Evolutionary conservation across 1,284 basidiomycete genomes (phyloP).

Genomic region (Quambalaria eucalypti): DNA sequence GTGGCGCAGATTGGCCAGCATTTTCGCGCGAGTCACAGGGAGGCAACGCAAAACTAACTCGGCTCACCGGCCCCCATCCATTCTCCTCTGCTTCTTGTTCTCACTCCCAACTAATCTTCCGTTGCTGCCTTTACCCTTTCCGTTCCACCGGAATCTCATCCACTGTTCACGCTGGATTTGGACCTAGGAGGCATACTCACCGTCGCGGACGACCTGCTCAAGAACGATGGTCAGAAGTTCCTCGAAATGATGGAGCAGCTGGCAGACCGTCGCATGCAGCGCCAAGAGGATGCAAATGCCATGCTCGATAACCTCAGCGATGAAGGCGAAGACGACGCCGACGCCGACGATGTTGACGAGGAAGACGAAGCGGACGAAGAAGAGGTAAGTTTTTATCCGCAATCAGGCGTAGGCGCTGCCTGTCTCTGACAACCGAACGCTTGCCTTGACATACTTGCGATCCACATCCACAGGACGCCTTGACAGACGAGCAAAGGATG

Average conservation of each 20-base stretch:
- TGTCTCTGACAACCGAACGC: conserved; percentile 36
- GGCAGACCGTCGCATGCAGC: conserved; percentile 81
- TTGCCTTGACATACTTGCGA: conserved; percentile 9
- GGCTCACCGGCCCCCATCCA: conserved; percentile 10
- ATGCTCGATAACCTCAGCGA: conserved; percentile 50
- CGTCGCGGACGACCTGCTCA: conserved; percentile 95
- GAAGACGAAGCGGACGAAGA: conserved; percentile 47
- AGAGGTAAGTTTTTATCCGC: conserved; percentile 22
- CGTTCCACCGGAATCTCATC: not conserved
- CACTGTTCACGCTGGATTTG: too few relatives aligned
- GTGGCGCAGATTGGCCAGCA: not conserved
- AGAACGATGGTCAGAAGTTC: conserved; percentile 97
- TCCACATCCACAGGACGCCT: conserved; percentile 17
- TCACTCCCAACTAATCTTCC: not conserved
- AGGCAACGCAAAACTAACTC: conserved; percentile 16
- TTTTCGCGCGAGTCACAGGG: too few relatives aligned
- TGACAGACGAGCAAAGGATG: conserved; percentile 70
- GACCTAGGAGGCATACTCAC: conserved; percentile 79
- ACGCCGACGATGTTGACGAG: conserved; percentile 51
- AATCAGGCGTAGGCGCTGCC: not conserved
- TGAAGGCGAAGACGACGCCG: conserved; percentile 22
- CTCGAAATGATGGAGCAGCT: conserved; percentile 99
- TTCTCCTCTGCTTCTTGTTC: conserved; percentile 12
- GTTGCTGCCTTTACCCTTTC: conserved; percentile 6
- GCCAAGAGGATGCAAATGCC: conserved; percentile 63